Conservation (phyloP, 768 basidiomycete species). For the Jaapia argillacea region DNA sequence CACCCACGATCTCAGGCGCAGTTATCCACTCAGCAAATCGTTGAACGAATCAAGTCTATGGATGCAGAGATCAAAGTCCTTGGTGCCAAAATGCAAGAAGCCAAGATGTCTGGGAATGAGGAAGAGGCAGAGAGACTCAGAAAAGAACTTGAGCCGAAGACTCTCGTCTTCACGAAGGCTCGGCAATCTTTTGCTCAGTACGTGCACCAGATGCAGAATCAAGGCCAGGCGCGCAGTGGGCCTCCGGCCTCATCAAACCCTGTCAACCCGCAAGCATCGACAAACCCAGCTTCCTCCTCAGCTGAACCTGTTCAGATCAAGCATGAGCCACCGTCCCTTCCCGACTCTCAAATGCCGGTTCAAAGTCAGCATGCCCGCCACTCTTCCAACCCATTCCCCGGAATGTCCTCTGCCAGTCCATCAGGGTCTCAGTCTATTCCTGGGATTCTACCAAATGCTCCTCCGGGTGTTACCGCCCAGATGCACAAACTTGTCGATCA, state of each 20-base stretch:
- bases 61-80: not conserved
- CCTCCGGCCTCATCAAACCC: not conserved
- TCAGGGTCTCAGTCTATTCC: too few species aligned
- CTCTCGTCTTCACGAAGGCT: too few species aligned
- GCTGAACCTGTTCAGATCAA: not conserved
- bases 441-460: too few species aligned
- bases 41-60: not conserved
- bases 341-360: not conserved
- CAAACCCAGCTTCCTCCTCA: not conserved
- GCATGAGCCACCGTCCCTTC: too few species aligned
- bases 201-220: not conserved
- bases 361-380: slow-evolving; percentile 1
- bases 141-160: too few species aligned
- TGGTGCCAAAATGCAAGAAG: not conserved
- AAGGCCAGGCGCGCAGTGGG: not conserved
- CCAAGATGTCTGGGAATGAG: not conserved
- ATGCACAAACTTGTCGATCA: not conserved
- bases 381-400: slow-evolving; percentile 1
- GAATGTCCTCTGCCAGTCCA: too few species aligned
- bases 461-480: not conserved
- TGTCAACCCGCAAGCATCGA: not conserved
- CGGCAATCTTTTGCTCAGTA: not conserved
- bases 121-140: not conserved
- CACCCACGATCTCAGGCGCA: slow-evolving; percentile 1
- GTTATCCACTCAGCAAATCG: not conserved